Conservation (phyloP, 2,329 filamentous ascomycete genomes). For the Fusarium sp. region DNA sequence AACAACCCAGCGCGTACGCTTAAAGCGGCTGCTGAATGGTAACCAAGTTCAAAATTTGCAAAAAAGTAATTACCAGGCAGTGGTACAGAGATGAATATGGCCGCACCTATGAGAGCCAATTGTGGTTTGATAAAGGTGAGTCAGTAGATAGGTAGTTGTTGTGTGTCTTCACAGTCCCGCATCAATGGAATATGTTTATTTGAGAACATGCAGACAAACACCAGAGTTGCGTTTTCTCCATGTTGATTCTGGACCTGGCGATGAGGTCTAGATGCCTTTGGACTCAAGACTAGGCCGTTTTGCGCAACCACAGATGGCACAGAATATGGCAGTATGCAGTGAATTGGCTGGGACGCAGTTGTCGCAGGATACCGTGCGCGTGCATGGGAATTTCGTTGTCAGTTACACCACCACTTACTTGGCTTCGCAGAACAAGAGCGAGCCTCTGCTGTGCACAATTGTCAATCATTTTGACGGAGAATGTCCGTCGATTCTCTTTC, state of each 20-base stretch:
- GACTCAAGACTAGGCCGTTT: conserved; percentile 26
- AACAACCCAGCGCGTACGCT: conserved; percentile 14
- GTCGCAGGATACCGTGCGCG: conserved; percentile 6
- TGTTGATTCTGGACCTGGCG: conserved; percentile 5
- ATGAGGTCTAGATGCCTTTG: conserved; percentile 30
- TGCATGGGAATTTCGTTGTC: background rate
- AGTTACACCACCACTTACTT: conserved; percentile 12
- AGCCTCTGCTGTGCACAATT: background rate
- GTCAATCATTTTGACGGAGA: background rate
- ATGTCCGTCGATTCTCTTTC: background rate
- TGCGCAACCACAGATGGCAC: conserved; percentile 12
- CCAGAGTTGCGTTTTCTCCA: background rate
- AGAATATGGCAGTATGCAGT: conserved; percentile 29
- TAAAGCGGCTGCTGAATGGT: conserved; percentile 28
- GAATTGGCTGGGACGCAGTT: conserved; percentile 6
- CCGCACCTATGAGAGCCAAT: conserved; percentile 1
- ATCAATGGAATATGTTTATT: conserved; percentile 13
- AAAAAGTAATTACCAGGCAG: background rate
- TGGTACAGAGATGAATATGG: background rate
- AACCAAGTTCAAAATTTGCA: background rate
- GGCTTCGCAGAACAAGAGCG: background rate
- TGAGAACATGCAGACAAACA: conserved; percentile 4
- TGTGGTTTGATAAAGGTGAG: conserved; percentile 13
- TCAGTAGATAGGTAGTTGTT: conserved; percentile 1
- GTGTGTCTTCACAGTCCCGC: conserved; percentile 9